Base-by-base conservation (phyloP, 1,284 basidiomycete genomes). In the Cronartium quercuum region DNA sequence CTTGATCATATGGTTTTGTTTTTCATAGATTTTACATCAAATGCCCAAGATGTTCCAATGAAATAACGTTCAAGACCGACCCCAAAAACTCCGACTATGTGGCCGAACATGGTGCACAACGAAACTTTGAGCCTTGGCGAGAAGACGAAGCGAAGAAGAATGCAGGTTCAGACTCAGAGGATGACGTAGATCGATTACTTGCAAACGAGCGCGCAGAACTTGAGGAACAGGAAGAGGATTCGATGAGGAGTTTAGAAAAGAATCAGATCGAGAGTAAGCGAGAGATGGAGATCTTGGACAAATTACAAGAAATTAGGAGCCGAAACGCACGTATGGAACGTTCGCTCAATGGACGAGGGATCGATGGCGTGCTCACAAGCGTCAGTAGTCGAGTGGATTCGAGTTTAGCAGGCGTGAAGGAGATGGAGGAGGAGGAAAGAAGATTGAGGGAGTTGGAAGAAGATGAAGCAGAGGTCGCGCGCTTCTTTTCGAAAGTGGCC, bases 21-120 rank as follows among this genome's bases (percentile, higher is more conserved):
- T 65, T 77, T 76, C 71, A 68, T 76, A 78, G 77, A 40, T 78
- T 76, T 60, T 37, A 79, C 90, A 78, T 79, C 76, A 85, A 85
- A 81, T 85, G 94, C 80, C 94, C 92, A 6, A 84, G 92, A 61
- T 97, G 94, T 82, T 96, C 93, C 1, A 91, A 94, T 7, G 96
- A 99, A 82, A 98, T 99, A 78, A 98, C 96, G 0, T 99, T 99
- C 88, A 98, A 98, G 83, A 98, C 95, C 0, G 96, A 98, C 82
- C 96, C 95, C 9, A 95, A 95, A 86, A 97, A 96, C 80, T 95
- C 93, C 0, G 94, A 97, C 82, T 97, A 96, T 80, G 78, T 86
- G 13, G 91, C 91, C 51, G 94, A 97, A 82, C 93, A 95, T 80
- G 94, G 94, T 41, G 94, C 94, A 35, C 91, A 89, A 7, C 88